Percentiles rank a stretch among this genome's conserved stretches.
Conservation (phyloP, 2,329 filamentous ascomycete species). For the Penicillium digitatum region DNA sequence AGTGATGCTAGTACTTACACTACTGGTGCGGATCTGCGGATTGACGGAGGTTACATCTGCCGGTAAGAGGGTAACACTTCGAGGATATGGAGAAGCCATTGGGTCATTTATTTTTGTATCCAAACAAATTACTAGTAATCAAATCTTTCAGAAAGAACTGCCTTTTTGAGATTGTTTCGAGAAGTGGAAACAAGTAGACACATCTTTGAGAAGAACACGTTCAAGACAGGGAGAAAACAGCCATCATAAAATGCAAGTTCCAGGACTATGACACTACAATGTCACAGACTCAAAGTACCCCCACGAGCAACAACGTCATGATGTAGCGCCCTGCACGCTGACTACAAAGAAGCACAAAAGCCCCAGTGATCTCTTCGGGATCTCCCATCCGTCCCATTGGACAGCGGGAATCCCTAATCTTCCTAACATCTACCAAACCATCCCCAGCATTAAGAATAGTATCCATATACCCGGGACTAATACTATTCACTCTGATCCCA, state of each 20-base stretch:
- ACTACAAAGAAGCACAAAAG: constrained; percentile 59
- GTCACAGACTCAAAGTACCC: constrained; percentile 28
- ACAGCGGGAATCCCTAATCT: constrained; percentile 57
- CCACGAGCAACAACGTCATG: constrained; percentile 66
- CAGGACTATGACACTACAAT: not conserved
- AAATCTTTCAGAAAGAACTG: not conserved
- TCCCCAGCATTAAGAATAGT: constrained; percentile 67
- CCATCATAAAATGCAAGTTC: not conserved
- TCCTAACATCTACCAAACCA: constrained; percentile 52
- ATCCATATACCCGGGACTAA: constrained; percentile 74
- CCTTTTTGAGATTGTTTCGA: too few species aligned
- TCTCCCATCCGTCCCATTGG: constrained; percentile 63
- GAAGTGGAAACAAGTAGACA: not conserved
- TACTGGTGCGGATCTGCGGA: constrained; percentile 47
- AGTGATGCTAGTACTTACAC: constrained; percentile 49
- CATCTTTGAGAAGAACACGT: not conserved
- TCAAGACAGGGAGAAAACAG: not conserved
- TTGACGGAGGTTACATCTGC: constrained; percentile 49
- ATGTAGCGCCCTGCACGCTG: constrained; percentile 59
- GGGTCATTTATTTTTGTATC: not conserved
- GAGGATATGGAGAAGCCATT: not conserved
- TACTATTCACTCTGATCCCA: constrained; percentile 67
- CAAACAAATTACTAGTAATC: not conserved
- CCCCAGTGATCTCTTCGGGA: constrained; percentile 60
- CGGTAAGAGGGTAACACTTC: not conserved